Base-by-base conservation (phyloP, 805 yeast genomes). In the Lipomyces kockii region DNA sequence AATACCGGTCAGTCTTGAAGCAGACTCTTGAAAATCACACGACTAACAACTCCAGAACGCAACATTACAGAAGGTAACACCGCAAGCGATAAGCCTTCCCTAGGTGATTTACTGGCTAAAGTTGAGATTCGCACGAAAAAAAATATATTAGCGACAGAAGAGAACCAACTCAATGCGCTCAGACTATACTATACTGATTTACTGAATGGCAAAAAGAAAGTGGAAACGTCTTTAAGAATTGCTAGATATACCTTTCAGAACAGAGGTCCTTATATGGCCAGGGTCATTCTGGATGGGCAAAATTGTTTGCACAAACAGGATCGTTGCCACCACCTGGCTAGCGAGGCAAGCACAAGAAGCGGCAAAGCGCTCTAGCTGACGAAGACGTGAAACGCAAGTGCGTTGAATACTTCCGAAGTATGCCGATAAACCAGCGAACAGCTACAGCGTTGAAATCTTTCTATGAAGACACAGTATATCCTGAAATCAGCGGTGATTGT, bases 261-360 rank as follows among this genome's bases (percentile, higher is more conserved):
- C n/a, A n/a, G n/a, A n/a, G n/a, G n/a, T 14, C 46, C 46, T 37
- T 37, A 37, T 14, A 37, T 37, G 46, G n/a, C 46, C 46, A 37
- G 46, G n/a, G 46, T 37, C 46, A 37, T 37, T 37, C 46, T 37
- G 46, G 8, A 37, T 37, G 46, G 46, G 46, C 46, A 37, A 37
- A 37, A 37, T 3, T 37, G 46, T 37, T 37, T 37, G 46, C 46
- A 3, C n/a, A 37, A 14, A 37, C 46, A 37, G 46, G 46, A 37
- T 37, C 46, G 3, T 37, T 14, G 46, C 46, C 46, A 14, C 46
- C 46, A 12, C 46, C 46, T 37, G 46, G 46, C 46, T 7, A 37
- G 46, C 46, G 46, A 37, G 46, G 46, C n/a, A 37, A 37, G 46
- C 46, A 37, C 46, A 37, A 37, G 46, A 37, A 37, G 46, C 46